These are phyloP conservation scores for Dendrostoma leiphaemia DNA, from an alignment of 2,329 filamentous ascomycete species.

Conservation along the genomic window DNA sequence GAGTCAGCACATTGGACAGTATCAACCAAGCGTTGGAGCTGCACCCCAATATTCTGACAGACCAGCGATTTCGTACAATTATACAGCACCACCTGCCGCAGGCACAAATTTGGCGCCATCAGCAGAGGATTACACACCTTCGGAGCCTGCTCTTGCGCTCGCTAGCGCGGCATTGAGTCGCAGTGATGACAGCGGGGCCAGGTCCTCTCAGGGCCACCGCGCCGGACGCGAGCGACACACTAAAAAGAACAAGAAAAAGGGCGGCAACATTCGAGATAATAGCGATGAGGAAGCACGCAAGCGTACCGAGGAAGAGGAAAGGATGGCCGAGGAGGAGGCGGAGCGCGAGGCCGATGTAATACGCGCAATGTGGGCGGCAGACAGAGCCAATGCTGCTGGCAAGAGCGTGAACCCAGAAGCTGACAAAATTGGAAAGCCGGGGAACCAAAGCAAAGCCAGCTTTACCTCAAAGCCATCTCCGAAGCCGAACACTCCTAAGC, in stretches of 20 bases:
- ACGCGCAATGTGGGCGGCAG: constrained; percentile 32
- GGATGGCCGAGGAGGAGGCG: constrained; percentile 26
- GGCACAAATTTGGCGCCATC: not conserved
- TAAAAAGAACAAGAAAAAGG: constrained; percentile 21
- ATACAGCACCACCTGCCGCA: not conserved
- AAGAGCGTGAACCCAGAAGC: constrained; percentile 27
- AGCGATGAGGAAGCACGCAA: constrained; percentile 8
- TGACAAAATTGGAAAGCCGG: constrained; percentile 2
- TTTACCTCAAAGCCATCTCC: constrained; percentile 9
- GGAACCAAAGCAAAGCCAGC: constrained; percentile 7
- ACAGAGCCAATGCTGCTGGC: constrained; percentile 24
- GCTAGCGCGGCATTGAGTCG: constrained; percentile 1
- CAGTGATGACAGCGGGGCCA: constrained; percentile 12
- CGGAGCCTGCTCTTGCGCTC: not conserved
- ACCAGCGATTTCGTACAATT: not conserved
- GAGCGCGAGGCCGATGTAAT: constrained; percentile 29
- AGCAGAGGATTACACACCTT: not conserved
- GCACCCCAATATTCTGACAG: not conserved
- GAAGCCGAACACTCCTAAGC: constrained; percentile 17
- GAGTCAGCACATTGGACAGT: not conserved
- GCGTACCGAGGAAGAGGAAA: constrained; percentile 21
- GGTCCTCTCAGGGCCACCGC: constrained; percentile 19
- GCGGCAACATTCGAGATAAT: constrained; percentile 17
- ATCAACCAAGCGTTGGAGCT: not conserved
- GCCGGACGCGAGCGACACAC: constrained; percentile 12